Base-by-base conservation (phyloP, 345 rosid genomes). In the Aquilaria sinensis region DNA sequence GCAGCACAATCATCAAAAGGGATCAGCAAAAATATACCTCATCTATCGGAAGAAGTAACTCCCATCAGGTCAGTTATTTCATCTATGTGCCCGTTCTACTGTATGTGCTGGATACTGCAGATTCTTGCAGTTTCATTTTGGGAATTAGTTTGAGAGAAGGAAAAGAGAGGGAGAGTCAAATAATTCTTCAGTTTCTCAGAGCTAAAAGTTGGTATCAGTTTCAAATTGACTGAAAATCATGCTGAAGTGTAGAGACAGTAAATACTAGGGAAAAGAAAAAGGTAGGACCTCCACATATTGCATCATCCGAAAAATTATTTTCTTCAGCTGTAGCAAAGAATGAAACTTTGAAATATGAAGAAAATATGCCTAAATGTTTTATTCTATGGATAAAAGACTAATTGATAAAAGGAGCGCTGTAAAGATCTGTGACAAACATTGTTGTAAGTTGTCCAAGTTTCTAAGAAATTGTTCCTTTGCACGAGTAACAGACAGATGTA, bases 1-100 rank as follows among this genome's bases (percentile, higher is more conserved):
- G 98, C 98, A 67, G 93, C 98, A 48, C 96, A 79, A 65, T 73
- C 85, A 41, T 81, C 98, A 13, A 87, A 87, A 78, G 96, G 96
- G 64, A 89, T 92, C 72, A 62, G 63, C 71, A 83, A 72, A 59
- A 91, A 84, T 62, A 58, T 62, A 56, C 56, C 80, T 52, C 73
- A 75, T 67, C 66, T 66, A 61, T 76, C 93, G 70, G 91, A 89
- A 66, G 98, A 89, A 76, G 63, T 81, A 69, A 68, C 77, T 69
- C 91, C 96, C 37, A 64, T 85, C 63, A 84, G 87, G 96, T 92
- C 33, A 53, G 76, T 61, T 52, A 31, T 66, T 23, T 65, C 48
- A 12, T 62, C 9, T 56, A 13, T 30, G 53, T 63, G 13, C 55
- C 31, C 64, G 43, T 53, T 13, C 57, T 31, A 37, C n/a, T 10